Evolutionary conservation across 2,329 filamentous ascomycete genomes (phyloP), one percentile per base, ranked within the genome.

Genomic region (Coniochaeta sp.): DNA sequence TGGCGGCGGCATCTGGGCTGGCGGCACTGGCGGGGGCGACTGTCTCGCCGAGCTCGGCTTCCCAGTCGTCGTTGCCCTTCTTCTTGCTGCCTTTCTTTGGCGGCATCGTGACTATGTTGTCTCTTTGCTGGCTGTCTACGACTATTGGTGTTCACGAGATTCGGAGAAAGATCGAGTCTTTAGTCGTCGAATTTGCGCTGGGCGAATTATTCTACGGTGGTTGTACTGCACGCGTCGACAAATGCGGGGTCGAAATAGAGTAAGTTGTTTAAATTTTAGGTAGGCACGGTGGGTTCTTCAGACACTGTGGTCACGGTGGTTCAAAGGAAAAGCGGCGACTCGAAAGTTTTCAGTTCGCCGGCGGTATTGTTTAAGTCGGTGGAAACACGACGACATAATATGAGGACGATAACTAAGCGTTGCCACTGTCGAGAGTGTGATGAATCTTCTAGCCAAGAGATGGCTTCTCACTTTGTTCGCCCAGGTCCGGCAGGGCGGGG

Each of bases 31-130:
- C 78, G 8, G 89, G 86, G 65, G 85, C 84, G 70, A 87, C 82
- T 63, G 81, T 79, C 78, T 97, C 93, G 70, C 92, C 93, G 60
- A 97, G 81, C 65, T 96, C 92, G 60, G 90, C 87, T 76, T 98
- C 95, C 93, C 93, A 97, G 81, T 97, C 91, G 71, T 96, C 91
- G 72, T 90, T 85, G 72, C 81, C 85, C 82, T 93, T 96, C 77
- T 88, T 89, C 73, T 88, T 89, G 68, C 79, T 80, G 85, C 96
- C 97, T 83, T 95, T 96, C 81, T 97, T 97, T 64, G 93, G 93
- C 71, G 93, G 79, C 93, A 97, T 98, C 63, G 75, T 81, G 75
- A 63, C 63, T 67, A 64, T n/a, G n/a, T n/a, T n/a, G n/a, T n/a
- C n/a, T 11, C 36, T 38, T 40, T 26, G 28, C 24, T 57, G 11